These are phyloP conservation scores for Leishmania arabica DNA, from an alignment of 208 protist genomes.

Conservation along the genomic window DNA sequence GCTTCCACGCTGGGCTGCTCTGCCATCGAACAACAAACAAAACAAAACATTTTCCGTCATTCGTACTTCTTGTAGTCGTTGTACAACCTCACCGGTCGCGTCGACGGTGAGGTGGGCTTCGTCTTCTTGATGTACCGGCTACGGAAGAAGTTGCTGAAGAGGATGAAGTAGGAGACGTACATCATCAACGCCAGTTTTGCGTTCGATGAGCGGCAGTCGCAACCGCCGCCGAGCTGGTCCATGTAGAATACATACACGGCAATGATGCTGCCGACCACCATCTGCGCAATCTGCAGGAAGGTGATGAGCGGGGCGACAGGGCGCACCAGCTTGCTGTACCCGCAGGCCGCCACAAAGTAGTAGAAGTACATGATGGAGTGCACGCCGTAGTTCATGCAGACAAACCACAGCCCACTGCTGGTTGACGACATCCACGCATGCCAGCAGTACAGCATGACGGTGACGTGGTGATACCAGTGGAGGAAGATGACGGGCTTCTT, in stretches of 20 bases:
- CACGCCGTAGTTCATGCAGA: slow-evolving; percentile 91
- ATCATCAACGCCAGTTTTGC: slow-evolving; percentile 61
- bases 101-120: slow-evolving; percentile 15
- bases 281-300: slow-evolving; percentile 80
- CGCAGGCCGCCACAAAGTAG: slow-evolving; percentile 75
- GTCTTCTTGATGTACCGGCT: slow-evolving; percentile 48
- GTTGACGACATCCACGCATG: slow-evolving; percentile 45
- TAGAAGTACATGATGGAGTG: slow-evolving; percentile 95
- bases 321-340: slow-evolving; percentile 39
- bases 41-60: not conserved
- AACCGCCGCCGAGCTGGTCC: slow-evolving; percentile 39
- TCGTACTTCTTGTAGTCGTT: not conserved
- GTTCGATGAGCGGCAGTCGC: slow-evolving; percentile 48
- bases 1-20: too few relatives aligned
- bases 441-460: slow-evolving; percentile 90
- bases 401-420: slow-evolving; percentile 70
- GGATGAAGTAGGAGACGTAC: slow-evolving; percentile 87
- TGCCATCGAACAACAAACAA: too few relatives aligned
- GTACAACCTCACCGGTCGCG: not conserved
- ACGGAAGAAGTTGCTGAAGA: slow-evolving; percentile 84
- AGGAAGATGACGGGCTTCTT: slow-evolving; percentile 83
- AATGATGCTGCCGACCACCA: slow-evolving; percentile 84
- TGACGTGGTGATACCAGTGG: slow-evolving; percentile 93
- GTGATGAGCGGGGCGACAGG: slow-evolving; percentile 81
- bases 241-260: slow-evolving; percentile 44